phyloP scores from a whole-genome alignment of 805 yeast species.

The Lipomyces starkeyi region DNA sequence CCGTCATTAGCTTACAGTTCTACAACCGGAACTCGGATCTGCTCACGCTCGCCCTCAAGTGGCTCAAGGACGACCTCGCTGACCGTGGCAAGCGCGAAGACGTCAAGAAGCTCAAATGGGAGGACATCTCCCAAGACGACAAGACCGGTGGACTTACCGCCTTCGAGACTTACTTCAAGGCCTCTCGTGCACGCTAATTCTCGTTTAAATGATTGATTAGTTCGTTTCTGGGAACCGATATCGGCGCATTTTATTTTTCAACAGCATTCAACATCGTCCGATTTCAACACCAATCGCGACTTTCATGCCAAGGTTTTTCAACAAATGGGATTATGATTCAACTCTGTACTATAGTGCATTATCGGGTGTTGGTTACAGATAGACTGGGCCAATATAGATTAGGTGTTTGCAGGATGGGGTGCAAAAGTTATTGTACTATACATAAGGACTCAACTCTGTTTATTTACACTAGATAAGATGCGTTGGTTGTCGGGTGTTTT shows the following conservation, averaged over 20 bases:
- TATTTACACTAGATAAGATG: background rate
- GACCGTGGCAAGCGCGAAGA: slow-evolving; percentile 63
- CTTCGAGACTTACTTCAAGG: slow-evolving; percentile 38
- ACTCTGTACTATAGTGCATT: slow-evolving; percentile 14
- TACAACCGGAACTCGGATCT: slow-evolving; percentile 42
- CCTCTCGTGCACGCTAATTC: slow-evolving; percentile 31
- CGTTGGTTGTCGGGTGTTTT: background rate
- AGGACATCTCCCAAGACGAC: slow-evolving; percentile 53
- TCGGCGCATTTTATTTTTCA: slow-evolving; percentile 1
- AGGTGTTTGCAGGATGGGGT: background rate
- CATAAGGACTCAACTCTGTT: slow-evolving; percentile 1
- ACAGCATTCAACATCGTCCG: slow-evolving; percentile 7
- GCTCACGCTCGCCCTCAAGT: slow-evolving; percentile 47
- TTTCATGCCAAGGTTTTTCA: background rate
- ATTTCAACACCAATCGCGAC: slow-evolving; percentile 9
- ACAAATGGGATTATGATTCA: slow-evolving; percentile 8
- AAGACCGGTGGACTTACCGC: slow-evolving; percentile 34
- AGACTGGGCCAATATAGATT: background rate
- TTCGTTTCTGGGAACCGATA: background rate
- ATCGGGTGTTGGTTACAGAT: background rate
- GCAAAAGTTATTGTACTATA: background rate
- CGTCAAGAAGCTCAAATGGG: slow-evolving; percentile 56
- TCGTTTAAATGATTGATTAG: background rate
- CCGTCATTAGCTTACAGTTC: slow-evolving; percentile 26
- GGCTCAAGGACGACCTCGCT: slow-evolving; percentile 50